Conservation (phyloP, 192 early-diverging fungal genomes). For the Kickxella alabastrina region DNA sequence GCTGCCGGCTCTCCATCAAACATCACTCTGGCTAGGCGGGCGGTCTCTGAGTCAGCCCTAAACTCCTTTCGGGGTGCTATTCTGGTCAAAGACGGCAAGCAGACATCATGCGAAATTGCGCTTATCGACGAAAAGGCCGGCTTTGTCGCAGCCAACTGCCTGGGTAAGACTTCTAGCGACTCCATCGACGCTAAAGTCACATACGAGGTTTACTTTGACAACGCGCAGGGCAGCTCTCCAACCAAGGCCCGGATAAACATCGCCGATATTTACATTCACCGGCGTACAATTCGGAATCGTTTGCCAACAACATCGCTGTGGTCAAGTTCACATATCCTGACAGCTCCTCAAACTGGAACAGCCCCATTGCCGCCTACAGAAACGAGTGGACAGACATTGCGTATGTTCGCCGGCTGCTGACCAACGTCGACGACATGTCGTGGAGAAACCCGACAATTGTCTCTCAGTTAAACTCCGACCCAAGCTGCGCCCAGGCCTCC, state of each 20-base stretch:
- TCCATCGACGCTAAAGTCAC: slow-evolving; percentile 2
- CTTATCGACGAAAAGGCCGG: slow-evolving; percentile 33
- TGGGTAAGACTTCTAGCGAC: slow-evolving; percentile 10
- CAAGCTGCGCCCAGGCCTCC: slow-evolving; percentile 4
- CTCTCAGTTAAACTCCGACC: neutral
- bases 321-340: slow-evolving; percentile 9
- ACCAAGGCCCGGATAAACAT: neutral
- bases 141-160: slow-evolving; percentile 38
- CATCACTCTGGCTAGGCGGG: neutral
- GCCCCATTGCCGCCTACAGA: slow-evolving; percentile 17
- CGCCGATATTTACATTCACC: slow-evolving; percentile 19
- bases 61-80: slow-evolving; percentile 23
- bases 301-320: slow-evolving; percentile 43
- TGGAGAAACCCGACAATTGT: slow-evolving; percentile 4
- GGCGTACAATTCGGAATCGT: slow-evolving; percentile 8
- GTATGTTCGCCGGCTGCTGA: slow-evolving; percentile 13
- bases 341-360: slow-evolving; percentile 7
- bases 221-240: neutral
- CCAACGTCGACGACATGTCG: neutral
- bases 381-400: slow-evolving; percentile 8
- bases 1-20: no score
- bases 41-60: slow-evolving; percentile 4
- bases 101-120: slow-evolving; percentile 40
- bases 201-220: slow-evolving; percentile 21
- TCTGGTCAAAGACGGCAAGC: slow-evolving; percentile 28